Base-by-base conservation (phyloP, 2,329 filamentous ascomycete species). In the Penicillium freii region DNA sequence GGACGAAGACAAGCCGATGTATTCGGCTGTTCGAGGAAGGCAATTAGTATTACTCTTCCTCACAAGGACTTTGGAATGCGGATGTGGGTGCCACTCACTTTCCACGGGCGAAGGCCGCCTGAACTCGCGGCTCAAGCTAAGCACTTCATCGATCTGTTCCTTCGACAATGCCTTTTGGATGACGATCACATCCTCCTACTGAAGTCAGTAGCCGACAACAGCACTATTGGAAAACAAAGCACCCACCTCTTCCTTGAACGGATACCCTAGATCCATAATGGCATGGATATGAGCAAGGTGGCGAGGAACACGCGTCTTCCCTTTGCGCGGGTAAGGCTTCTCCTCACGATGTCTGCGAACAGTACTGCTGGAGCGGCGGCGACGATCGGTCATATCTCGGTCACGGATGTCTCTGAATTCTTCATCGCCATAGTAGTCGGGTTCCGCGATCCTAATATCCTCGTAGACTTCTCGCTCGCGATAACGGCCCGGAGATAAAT, bases 131-230 rank as follows among this genome's bases (percentile, higher is more conserved):
- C 91, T 95, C 49, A 92, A 80, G 67, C 86, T 88, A 66, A 97
- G 89, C 44, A 97, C 82, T 68, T 95, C 89, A 66, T 97, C 92
- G 62, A 97, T 97, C 66, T 96, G 91, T 19, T 93, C 86, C 66
- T 95, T 92, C 17, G 91, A 90, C 5, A 97, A 82, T 10, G 93
- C 92, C 69, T 90, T 88, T 65, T 89, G 86, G 34, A 97, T 86
- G 51, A 96, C 84, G 66, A 94, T 86, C 23, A 88, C 89, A 64
- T 89, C 87, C 39, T 89, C 91, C 90, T 94, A 8, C 21, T 51
- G 38, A 56, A 45, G 34, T 61, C 43, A 62, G 36, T 34, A 54
- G 51, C 66, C 62, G 83, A 59, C 79, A 76, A 40, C 17, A 51
- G 27, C 38, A n/a, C 27, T 5, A 34, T 29, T 34, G 10, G 23